Evolutionary conservation across 2,329 filamentous ascomycete species (phyloP), one percentile per base, ranked within the genome.

Genomic region (Aspergillus eucalypticola): DNA sequence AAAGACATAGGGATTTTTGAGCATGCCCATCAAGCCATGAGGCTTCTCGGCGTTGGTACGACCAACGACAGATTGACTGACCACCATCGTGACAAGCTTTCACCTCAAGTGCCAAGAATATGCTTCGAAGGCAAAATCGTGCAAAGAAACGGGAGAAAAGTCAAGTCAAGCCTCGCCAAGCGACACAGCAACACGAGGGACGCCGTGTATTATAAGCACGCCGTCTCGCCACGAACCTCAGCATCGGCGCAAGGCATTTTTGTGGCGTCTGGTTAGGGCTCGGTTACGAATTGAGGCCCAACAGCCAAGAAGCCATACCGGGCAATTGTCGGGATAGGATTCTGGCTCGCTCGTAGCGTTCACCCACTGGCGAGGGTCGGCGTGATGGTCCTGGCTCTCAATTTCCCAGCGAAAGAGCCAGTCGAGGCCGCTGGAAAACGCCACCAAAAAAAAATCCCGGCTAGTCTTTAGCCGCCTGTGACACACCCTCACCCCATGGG

Each of bases 1-100:
- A 66, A 73, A 75, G 50, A 78, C 76, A 63, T 76, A 78, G 2
- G 76, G 75, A 62, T 78, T 78, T 62, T 74, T 72, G 10, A 78
- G 61, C 71, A 78, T 77, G 59, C 76, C 76, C 50, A 68, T 57
- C 41, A 78, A 56, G 55, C 76, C 76, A 61, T 78, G 73, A 35
- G 72, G 66, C 55, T 77, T 78, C 39, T 70, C 69, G 51, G 75
- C 75, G 62, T 75, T 76, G 63, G 67, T 54, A 51, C 75, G 74
- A 55, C 72, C 76, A 59, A 78, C 76, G 25, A 76, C 69, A 17
- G 75, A 77, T 64, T 76, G 75, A 64, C 71, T 74, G 66, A 65
- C 55, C 48, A 60, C 66, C 66, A 69, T 69, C n/a, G 56, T 65
- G 52, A 27, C 17, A 17, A 44, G 8, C 39, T 27, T 15, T 48